Evolutionary conservation across 306 rosid genomes (phyloP).

Genomic region (Herpetospermum pedunculosum): DNA sequence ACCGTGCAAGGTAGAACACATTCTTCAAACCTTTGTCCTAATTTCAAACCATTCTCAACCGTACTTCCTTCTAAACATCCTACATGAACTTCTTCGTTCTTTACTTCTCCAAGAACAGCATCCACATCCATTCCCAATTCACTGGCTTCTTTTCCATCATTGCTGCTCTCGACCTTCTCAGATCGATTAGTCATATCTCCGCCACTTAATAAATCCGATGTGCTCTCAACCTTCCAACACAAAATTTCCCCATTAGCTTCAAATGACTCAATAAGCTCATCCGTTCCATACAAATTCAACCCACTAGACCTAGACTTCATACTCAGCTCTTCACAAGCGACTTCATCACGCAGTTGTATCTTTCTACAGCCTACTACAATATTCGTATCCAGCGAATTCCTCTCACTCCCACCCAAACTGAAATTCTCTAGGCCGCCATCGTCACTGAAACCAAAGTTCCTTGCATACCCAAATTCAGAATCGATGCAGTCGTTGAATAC

Average conservation of each 20-base stretch:
- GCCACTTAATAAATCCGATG: slow-evolving; percentile 17
- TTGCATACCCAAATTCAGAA: slow-evolving; percentile 34
- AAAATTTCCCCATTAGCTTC: slow-evolving; percentile 23
- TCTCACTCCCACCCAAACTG: slow-evolving; percentile 34
- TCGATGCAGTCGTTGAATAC: slow-evolving; percentile 52
- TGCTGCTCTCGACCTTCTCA: slow-evolving; percentile 10
- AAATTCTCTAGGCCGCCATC: slow-evolving; percentile 39
- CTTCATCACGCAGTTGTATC: slow-evolving; percentile 11
- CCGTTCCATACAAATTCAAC: slow-evolving; percentile 42
- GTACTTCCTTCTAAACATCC: slow-evolving; percentile 4
- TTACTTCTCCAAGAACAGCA: slow-evolving; percentile 1
- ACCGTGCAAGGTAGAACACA: slow-evolving; percentile 9
- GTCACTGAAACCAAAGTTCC: slow-evolving; percentile 26
- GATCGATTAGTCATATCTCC: slow-evolving; percentile 10
- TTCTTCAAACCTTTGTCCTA: slow-evolving; percentile 10
- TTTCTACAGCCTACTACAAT: slow-evolving; percentile 16
- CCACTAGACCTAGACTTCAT: slow-evolving; percentile 24
- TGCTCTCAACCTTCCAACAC: slow-evolving; percentile 31
- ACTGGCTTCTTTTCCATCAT: slow-evolving; percentile 4
- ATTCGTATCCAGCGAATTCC: slow-evolving; percentile 16
- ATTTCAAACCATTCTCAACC: slow-evolving; percentile 14
- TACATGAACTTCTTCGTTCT: neutral
- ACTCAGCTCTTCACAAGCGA: neutral
- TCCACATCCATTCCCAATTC: slow-evolving; percentile 2
- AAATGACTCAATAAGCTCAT: slow-evolving; percentile 19